phyloP scores from a whole-genome alignment of 768 basidiomycete genomes.

The Strobilomyces dryophilus region DNA sequence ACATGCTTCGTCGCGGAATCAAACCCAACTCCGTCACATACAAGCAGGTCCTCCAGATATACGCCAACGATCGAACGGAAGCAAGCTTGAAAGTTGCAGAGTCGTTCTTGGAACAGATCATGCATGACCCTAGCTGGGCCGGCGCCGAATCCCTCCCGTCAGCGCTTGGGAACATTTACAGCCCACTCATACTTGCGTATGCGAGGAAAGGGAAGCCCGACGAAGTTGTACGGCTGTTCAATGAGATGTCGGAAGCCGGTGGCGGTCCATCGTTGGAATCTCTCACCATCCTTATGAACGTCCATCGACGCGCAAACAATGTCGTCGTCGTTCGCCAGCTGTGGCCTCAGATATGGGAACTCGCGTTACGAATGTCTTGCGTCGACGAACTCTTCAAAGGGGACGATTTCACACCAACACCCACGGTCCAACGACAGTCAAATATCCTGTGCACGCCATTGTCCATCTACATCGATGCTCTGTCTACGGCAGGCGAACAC shows the following conservation, averaged over 20 bases:
- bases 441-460: slow-evolving; percentile 71
- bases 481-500: slow-evolving; percentile 63
- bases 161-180: slow-evolving; percentile 53
- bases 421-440: slow-evolving; percentile 31
- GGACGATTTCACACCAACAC: slow-evolving; percentile 7
- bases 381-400: slow-evolving; percentile 32
- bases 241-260: slow-evolving; percentile 49
- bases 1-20: slow-evolving; percentile 66
- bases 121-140: slow-evolving; percentile 38
- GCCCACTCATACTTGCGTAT: slow-evolving; percentile 57
- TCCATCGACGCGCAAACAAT: slow-evolving; percentile 59
- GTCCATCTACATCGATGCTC: slow-evolving; percentile 74
- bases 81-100: slow-evolving; percentile 59
- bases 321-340: slow-evolving; percentile 50
- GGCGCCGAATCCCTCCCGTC: slow-evolving; percentile 36
- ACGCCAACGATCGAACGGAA: slow-evolving; percentile 44
- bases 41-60: slow-evolving; percentile 60
- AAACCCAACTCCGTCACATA: slow-evolving; percentile 67
- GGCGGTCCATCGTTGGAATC: slow-evolving; percentile 55
- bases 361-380: slow-evolving; percentile 45
- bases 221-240: slow-evolving; percentile 55
- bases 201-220: slow-evolving; percentile 39
- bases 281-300: slow-evolving; percentile 65
- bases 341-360: slow-evolving; percentile 65
- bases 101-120: slow-evolving; percentile 55